These are phyloP conservation scores for Starmerella tilneyi DNA, from an alignment of 805 yeast species.

Conservation along the genomic window DNA sequence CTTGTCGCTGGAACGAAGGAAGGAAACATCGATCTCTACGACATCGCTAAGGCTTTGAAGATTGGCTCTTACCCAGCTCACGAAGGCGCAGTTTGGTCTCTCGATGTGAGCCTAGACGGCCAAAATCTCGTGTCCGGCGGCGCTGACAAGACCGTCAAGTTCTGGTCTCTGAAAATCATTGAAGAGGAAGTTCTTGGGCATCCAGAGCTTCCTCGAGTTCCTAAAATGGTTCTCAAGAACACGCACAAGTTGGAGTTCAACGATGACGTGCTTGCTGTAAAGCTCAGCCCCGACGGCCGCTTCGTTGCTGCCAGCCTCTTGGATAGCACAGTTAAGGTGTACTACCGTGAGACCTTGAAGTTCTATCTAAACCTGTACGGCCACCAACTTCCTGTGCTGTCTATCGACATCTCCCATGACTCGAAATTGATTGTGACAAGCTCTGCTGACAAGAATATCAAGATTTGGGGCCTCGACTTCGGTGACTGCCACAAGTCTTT, in stretches of 20 bases:
- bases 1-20: constrained; percentile 80
- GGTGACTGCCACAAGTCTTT: constrained; percentile 98
- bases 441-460: constrained; percentile 93
- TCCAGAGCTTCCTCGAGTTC: constrained; percentile 38
- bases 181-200: constrained; percentile 61
- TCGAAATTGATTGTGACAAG: constrained; percentile 81
- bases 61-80: constrained; percentile 63
- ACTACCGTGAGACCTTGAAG: constrained; percentile 76
- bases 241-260: constrained; percentile 71
- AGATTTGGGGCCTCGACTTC: constrained; percentile 97
- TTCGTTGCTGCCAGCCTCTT: constrained; percentile 72
- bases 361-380: constrained; percentile 86
- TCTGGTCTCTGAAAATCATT: constrained; percentile 68
- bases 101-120: constrained; percentile 81
- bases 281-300: constrained; percentile 68
- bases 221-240: constrained; percentile 55
- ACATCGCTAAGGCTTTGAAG: constrained; percentile 69
- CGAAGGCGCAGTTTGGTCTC: constrained; percentile 80
- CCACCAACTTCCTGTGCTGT: constrained; percentile 88
- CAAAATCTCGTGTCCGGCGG: constrained; percentile 80
- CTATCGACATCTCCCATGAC: constrained; percentile 83
- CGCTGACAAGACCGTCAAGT: constrained; percentile 79
- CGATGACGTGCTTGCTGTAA: constrained; percentile 76
- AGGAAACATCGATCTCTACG: constrained; percentile 77
- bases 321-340: constrained; percentile 92